Percentiles rank a stretch among this genome's conserved stretches.
Evolutionary conservation across 257 asterid genomes (phyloP).

Genomic region (Rubia yunnanensis): DNA sequence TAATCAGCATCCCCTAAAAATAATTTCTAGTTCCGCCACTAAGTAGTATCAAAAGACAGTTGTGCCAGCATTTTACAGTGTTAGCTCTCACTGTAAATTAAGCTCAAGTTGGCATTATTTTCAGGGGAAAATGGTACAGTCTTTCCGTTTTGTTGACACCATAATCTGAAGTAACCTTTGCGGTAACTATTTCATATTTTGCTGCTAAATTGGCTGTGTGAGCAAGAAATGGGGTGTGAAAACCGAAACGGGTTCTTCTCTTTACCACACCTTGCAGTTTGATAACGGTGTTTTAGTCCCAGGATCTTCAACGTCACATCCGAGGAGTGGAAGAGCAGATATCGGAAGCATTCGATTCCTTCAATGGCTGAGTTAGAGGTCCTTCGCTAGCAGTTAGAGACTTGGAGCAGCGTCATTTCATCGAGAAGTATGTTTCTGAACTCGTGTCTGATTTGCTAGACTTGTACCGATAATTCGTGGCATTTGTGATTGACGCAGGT

Average conservation of each 20-base stretch:
- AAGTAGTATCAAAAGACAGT: too few species aligned
- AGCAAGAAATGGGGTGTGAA: too few species aligned
- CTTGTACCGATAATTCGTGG: not conserved
- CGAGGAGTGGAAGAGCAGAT: constrained; percentile 24
- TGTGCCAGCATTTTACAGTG: not conserved
- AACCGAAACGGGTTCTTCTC: not conserved
- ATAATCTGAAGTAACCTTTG: not conserved
- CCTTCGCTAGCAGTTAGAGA: constrained; percentile 40
- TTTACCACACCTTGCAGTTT: constrained; percentile 40
- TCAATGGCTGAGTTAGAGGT: constrained; percentile 49
- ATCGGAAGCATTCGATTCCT: constrained; percentile 28
- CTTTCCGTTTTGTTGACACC: not conserved
- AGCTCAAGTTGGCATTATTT: not conserved
- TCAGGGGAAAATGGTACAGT: not conserved
- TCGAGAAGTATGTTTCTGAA: constrained; percentile 43
- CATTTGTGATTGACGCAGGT: constrained; percentile 31
- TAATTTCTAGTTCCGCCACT: too few species aligned
- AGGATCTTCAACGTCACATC: too few species aligned
- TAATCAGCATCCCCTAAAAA: too few species aligned
- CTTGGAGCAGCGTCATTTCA: constrained; percentile 42
- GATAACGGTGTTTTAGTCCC: too few species aligned
- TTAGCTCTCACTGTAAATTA: too few species aligned
- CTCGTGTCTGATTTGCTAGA: not conserved
- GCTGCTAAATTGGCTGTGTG: not conserved
- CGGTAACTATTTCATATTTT: not conserved